Percentiles rank a stretch among this genome's conserved stretches.
These are phyloP conservation scores for Astrephomene gubernaculifera DNA, from an alignment of 139 green algal species.

Conservation along the genomic window DNA sequence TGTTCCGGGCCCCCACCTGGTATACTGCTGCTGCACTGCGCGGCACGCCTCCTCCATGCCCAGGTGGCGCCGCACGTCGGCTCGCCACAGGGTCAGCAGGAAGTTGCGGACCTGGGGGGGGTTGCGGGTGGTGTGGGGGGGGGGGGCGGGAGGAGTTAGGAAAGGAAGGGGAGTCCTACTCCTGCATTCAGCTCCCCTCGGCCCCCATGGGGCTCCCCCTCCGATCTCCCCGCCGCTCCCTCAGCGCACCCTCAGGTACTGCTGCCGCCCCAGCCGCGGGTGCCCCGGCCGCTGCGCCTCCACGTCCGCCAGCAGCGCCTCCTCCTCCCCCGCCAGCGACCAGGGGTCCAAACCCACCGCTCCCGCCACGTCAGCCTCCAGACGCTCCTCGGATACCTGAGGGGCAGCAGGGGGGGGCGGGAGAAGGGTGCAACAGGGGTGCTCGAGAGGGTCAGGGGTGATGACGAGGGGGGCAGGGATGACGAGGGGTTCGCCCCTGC, in stretches of 20 bases:
- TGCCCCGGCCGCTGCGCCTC: constrained; percentile 32
- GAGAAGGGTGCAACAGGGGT: background rate
- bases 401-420: background rate
- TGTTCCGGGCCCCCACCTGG: no score
- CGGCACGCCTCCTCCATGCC: constrained; percentile 55
- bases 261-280: background rate
- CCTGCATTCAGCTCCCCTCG: no score
- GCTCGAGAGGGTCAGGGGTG: background rate
- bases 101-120: constrained; percentile 77
- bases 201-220: no score
- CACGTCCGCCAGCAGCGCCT: constrained; percentile 38
- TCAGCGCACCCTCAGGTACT: constrained; percentile 47
- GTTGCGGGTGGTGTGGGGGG: background rate
- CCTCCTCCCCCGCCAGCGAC: constrained; percentile 38
- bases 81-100: constrained; percentile 67
- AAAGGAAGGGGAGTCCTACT: background rate
- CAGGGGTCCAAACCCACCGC: constrained; percentile 35
- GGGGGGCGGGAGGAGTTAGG: background rate
- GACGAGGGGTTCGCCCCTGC: no score
- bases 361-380: constrained; percentile 32
- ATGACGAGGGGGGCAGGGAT: background rate
- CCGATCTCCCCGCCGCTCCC: no score
- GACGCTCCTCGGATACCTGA: constrained; percentile 32
- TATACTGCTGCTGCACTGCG: constrained; percentile 4
- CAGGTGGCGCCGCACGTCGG: constrained; percentile 66